Evolutionary conservation across 257 asterid genomes (phyloP).

Genomic region (Cynanchum wilfordii): DNA sequence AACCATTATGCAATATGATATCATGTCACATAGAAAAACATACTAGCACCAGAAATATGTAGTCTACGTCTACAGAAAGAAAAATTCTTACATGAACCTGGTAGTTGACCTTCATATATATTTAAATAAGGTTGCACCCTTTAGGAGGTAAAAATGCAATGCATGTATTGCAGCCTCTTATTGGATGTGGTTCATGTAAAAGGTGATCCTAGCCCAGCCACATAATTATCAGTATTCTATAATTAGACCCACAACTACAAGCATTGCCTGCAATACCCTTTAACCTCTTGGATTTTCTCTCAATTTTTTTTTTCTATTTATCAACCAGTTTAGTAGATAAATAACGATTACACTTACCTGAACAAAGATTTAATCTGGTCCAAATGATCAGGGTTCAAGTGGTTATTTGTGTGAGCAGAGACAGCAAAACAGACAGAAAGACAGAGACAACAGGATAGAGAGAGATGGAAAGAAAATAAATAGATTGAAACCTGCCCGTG

Average conservation of each 20-base stretch:
- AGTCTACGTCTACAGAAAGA: not conserved
- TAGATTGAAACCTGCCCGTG: conserved; percentile 77
- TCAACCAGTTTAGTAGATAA: not conserved
- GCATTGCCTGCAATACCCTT: not conserved
- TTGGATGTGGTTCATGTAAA: not conserved
- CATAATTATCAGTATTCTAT: not conserved
- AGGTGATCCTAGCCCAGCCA: not conserved
- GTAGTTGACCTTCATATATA: not conserved
- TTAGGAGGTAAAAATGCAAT: not conserved
- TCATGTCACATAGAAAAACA: not conserved
- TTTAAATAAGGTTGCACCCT: not conserved
- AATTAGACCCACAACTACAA: not conserved
- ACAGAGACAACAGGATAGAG: not conserved
- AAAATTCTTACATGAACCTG: not conserved
- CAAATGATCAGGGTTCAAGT: not conserved
- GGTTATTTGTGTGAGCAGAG: not conserved
- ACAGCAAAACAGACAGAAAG: not conserved
- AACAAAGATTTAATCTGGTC: not conserved
- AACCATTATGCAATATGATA: not conserved
- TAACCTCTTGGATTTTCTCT: not conserved
- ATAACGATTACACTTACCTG: not conserved
- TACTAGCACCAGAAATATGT: not conserved
- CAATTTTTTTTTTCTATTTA: not conserved
- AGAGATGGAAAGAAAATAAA: conserved; percentile 1
- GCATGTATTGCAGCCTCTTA: not conserved